These are phyloP conservation scores for Fonsecaea erecta DNA, from an alignment of 2,329 filamentous ascomycete genomes.

Conservation along the genomic window DNA sequence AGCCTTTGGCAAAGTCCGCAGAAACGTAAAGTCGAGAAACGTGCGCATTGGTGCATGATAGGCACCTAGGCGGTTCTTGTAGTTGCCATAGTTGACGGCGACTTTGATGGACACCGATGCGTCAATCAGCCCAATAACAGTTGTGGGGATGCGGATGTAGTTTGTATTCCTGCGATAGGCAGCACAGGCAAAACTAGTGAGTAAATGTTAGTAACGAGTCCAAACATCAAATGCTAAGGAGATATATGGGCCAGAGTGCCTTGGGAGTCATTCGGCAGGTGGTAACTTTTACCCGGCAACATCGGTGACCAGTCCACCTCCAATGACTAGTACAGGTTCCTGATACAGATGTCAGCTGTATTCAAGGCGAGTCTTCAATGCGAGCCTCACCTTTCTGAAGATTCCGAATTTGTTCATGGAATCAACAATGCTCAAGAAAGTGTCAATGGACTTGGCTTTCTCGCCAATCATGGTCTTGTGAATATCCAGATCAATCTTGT, in stretches of 20 bases:
- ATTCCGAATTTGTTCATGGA: constrained; percentile 76
- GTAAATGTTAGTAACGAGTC: constrained; percentile 38
- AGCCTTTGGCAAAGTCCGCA: constrained; percentile 68
- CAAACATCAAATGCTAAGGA: constrained; percentile 34
- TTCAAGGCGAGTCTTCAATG: constrained; percentile 16
- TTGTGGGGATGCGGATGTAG: constrained; percentile 74
- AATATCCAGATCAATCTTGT: constrained; percentile 65
- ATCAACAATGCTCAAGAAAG: constrained; percentile 70
- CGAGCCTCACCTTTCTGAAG: constrained; percentile 60
- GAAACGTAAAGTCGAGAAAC: constrained; percentile 74
- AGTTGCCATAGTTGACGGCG: constrained; percentile 76
- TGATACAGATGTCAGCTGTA: constrained; percentile 37
- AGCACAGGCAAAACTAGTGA: constrained; percentile 67
- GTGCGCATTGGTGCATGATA: constrained; percentile 75
- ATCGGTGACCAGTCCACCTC: constrained; percentile 72
- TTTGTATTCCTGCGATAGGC: constrained; percentile 74
- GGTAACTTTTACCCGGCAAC: constrained; percentile 67
- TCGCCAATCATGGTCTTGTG: constrained; percentile 77
- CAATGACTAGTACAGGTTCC: constrained; percentile 69
- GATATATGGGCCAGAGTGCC: constrained; percentile 55
- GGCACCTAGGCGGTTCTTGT: constrained; percentile 75
- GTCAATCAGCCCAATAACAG: constrained; percentile 75
- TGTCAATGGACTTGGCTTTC: constrained; percentile 75
- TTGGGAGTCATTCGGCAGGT: constrained; percentile 52
- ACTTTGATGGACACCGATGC: constrained; percentile 78